phyloP scores from a whole-genome alignment of 2,329 filamentous ascomycete genomes.

The Thielaviopsis populi region DNA sequence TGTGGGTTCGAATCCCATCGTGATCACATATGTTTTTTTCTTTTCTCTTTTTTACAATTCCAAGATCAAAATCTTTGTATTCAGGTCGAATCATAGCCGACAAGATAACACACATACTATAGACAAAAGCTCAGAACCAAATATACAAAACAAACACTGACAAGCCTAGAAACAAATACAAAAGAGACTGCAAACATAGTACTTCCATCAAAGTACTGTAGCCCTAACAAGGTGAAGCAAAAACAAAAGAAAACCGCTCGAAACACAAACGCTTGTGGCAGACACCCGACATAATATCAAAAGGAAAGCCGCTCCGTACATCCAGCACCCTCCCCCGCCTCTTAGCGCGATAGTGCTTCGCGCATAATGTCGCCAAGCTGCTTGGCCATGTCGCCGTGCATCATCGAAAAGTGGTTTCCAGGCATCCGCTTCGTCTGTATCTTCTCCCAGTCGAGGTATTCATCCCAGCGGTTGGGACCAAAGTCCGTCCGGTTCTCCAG shows the following conservation, averaged over 20 bases:
- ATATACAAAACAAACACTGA: not conserved
- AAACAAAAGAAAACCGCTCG: conserved; percentile 5
- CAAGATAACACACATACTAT: not conserved
- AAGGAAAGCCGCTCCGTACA: not conserved
- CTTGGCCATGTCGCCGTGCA: conserved; percentile 41
- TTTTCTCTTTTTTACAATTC: not conserved
- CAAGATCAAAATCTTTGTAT: not conserved
- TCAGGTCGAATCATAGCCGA: not conserved
- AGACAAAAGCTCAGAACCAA: not conserved
- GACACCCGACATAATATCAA: not conserved
- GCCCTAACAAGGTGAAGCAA: not conserved
- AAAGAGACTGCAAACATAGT: conserved; percentile 3
- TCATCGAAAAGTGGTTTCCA: conserved; percentile 64
- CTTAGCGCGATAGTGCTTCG: conserved; percentile 22
- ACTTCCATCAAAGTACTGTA: conserved; percentile 4
- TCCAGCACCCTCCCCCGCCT: not conserved
- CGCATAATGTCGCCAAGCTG: conserved; percentile 25
- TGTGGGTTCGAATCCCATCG: not conserved
- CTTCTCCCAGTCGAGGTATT: conserved; percentile 45
- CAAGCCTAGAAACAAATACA: conserved; percentile 1
- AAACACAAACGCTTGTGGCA: not conserved
- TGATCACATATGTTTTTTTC: not conserved
- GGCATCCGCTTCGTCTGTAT: conserved; percentile 52
- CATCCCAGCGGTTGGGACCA: conserved; percentile 52
- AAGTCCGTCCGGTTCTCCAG: conserved; percentile 62